These are phyloP conservation scores for Thelonectria blattea DNA, from an alignment of 2,329 filamentous ascomycete species.

Conservation along the genomic window DNA sequence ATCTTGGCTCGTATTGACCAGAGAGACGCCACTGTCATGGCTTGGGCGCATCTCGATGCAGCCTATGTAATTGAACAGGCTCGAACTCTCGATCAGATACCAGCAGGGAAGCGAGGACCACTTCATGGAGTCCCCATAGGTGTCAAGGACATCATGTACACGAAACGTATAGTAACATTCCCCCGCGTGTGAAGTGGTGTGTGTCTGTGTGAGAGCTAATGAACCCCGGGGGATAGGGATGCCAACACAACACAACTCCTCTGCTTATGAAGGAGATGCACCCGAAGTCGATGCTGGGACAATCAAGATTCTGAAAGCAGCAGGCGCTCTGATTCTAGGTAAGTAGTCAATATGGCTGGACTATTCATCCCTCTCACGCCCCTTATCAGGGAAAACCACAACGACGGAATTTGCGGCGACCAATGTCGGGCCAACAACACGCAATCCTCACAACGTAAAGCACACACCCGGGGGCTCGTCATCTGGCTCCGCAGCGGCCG, in stretches of 20 bases:
- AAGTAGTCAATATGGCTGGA: too few species aligned
- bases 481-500: slow-evolving; percentile 69
- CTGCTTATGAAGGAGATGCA: slow-evolving; percentile 54
- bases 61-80: slow-evolving; percentile 55
- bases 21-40: slow-evolving; percentile 53
- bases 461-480: slow-evolving; percentile 72
- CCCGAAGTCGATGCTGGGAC: slow-evolving; percentile 55
- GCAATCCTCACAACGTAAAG: slow-evolving; percentile 67
- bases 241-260: slow-evolving; percentile 61
- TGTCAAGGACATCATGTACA: slow-evolving; percentile 66
- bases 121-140: slow-evolving; percentile 63
- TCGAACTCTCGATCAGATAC: slow-evolving; percentile 54
- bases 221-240: slow-evolving; percentile 46
- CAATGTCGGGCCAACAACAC: slow-evolving; percentile 55
- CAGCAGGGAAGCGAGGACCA: slow-evolving; percentile 54
- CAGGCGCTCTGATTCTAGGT: slow-evolving; percentile 57
- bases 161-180: slow-evolving; percentile 48
- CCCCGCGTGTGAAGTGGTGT: accelerated
- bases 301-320: slow-evolving; percentile 53
- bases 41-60: slow-evolving; percentile 56
- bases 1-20: slow-evolving; percentile 52
- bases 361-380: too few species aligned
- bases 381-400: slow-evolving; percentile 40
- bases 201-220: too few species aligned
- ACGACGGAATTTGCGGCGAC: slow-evolving; percentile 69